Base-by-base conservation (phyloP, 768 basidiomycete genomes). In the Agrocybe chaxingu region DNA sequence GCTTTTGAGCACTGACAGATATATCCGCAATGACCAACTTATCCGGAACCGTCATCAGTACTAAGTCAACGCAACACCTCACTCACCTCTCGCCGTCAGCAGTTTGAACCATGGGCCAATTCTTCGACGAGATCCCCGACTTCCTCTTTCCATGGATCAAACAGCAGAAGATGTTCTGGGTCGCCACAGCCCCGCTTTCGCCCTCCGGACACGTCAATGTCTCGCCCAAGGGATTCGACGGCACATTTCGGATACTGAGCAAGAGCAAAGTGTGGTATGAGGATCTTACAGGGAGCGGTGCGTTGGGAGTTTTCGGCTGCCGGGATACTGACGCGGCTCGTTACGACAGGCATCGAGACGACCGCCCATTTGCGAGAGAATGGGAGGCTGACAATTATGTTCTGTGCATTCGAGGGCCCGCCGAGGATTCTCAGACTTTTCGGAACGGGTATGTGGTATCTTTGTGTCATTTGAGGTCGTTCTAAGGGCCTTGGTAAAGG, bases 321-420 rank as follows among this genome's bases (percentile, higher is more conserved):
- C 39, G 5, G 31, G 33, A n/a, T 16, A 24, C 13, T 44, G 19
- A 29, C 30, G 7, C 13, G 18, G 7, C 32, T 13, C 8, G 24
- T 32, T 44, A 32, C 11, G 9, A 18, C 42, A 80, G 78, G 81
- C 4, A 58, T 73, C 35, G 82, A 84, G 62, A 84, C 80, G 0
- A 74, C 83, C 38, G 68, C 83, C 1, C 84, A 85, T 55, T 43
- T 85, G 32, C 71, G 77, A n/a, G 82, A 85, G 51, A 86, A 86
- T 55, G 78, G 75, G 1, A 67, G 84, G 12, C 75, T 86, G 31
- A 84, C 83, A 0, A 68, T 85, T 50, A 62, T 85, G 62, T 85
- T 87, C 65, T 70, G 68, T 51, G 81, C 81, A 0, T 84, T 85
- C 42, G 76, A 80, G 38, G 83, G 82, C 2, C 75, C 78, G 0